Evolutionary conservation across 2,329 filamentous ascomycete genomes (phyloP), one percentile per base, ranked within the genome.

Genomic region (Exophiala bonariae): DNA sequence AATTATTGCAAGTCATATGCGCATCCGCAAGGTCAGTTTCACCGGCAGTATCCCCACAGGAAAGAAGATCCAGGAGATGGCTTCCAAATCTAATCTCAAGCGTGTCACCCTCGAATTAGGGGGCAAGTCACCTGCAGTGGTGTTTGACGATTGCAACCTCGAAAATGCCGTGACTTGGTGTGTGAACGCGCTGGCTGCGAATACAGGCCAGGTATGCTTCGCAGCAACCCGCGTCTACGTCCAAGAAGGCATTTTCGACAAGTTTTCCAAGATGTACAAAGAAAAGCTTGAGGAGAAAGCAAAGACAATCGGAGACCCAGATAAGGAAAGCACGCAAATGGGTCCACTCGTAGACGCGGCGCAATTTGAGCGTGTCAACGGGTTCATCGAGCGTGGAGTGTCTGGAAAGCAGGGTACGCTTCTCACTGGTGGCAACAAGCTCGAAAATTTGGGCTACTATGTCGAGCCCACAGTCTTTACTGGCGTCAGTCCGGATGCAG

Each of bases 311-410:
- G 87, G 86, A 44, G 80, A 89, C 60, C 86, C 85, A 0, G 89
- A 88, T 64, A 75, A 77, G 4, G 79, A 85, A 55, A 73, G 72
- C 30, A 88, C 85, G 1, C 86, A 84, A 70, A 86, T 89, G 61
- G 87, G 87, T 0, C 87, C 87, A 0, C 86, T 89, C 61, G 80
- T 89, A 36, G 85, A 83, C 4, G 84, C 84, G 62, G 66, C 73
- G 6, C 86, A 90, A 62, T 86, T 85, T 59, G 84, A 89, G 41
- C 75, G 81, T 31, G 78, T 92, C 2, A 72, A 90, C 20, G 75
- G 75, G 1, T 92, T 85, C 63, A 81, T 91, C 35, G 79, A 89
- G 45, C 62, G 75, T 4, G 87, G 85, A 14, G 81, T 80, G 20
- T 18, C 35, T 4, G 86, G 86, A 63, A 74, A 75, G 3, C 83